Conservation (phyloP, 306 rosid species). For the Urtica urens region DNA sequence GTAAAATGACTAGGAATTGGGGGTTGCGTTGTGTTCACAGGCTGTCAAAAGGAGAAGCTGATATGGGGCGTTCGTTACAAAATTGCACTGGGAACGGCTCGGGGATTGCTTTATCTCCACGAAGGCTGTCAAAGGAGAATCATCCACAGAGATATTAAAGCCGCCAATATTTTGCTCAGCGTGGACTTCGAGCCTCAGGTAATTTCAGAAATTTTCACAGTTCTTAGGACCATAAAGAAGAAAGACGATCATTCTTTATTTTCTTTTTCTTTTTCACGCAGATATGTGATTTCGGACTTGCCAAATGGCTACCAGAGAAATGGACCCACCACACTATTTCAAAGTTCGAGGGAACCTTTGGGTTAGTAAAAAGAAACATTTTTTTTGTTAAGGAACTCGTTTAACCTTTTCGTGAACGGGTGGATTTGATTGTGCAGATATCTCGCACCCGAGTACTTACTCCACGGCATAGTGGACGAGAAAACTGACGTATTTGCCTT, state of each 20-base stretch:
- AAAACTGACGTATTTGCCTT: slow-evolving; percentile 89
- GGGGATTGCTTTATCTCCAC: slow-evolving; percentile 76
- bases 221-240: too few species aligned
- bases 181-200: slow-evolving; percentile 84
- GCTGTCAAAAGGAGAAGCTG: slow-evolving; percentile 63
- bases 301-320: slow-evolving; percentile 91
- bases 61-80: slow-evolving; percentile 69
- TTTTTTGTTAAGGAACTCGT: background rate
- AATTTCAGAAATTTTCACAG: slow-evolving; percentile 12
- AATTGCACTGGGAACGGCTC: slow-evolving; percentile 73
- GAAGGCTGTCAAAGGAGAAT: slow-evolving; percentile 90
- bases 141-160: slow-evolving; percentile 92
- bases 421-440: slow-evolving; percentile 33
- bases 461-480: slow-evolving; percentile 93
- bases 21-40: slow-evolving; percentile 17
- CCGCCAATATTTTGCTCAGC: slow-evolving; percentile 86
- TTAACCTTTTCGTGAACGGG: background rate
- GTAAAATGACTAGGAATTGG: background rate
- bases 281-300: slow-evolving; percentile 97
- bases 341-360: slow-evolving; percentile 95
- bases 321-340: slow-evolving; percentile 88
- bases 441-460: slow-evolving; percentile 86
- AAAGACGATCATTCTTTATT: too few species aligned
- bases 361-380: slow-evolving; percentile 37
- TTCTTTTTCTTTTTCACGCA: slow-evolving; percentile 12